Evolutionary conservation across 1,284 basidiomycete species (phyloP).

Genomic region (Leccinum cinnamomeum): DNA sequence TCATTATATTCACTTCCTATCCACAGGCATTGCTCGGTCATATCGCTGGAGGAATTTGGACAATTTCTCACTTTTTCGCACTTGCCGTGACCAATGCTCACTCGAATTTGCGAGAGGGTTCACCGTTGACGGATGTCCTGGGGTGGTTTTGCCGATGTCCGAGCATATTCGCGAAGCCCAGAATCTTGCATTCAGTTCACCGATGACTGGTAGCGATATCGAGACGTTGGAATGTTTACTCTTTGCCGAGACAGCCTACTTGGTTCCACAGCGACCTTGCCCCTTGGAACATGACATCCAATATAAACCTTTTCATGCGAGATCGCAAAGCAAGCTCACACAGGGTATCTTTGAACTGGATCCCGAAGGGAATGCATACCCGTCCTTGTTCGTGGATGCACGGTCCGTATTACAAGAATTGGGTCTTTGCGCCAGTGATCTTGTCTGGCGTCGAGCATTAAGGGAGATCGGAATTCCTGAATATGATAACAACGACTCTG

Average conservation of each 20-base stretch:
- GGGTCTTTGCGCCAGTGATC: conserved; percentile 62
- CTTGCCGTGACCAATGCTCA: conserved; percentile 44
- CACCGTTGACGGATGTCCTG: conserved; percentile 44
- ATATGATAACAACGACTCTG: conserved; percentile 36
- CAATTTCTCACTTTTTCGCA: conserved; percentile 42
- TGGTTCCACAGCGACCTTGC: conserved; percentile 36
- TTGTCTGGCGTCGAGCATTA: conserved; percentile 59
- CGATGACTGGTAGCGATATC: conserved; percentile 34
- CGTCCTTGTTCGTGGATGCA: conserved; percentile 46
- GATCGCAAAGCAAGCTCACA: conserved; percentile 36
- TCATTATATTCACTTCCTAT: conserved; percentile 12
- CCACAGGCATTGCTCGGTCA: conserved; percentile 34
- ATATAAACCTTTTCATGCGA: conserved; percentile 34
- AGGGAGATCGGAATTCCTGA: conserved; percentile 35
- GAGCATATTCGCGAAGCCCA: conserved; percentile 40
- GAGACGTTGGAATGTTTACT: conserved; percentile 42
- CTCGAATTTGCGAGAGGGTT: conserved; percentile 21
- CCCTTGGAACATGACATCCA: conserved; percentile 38
- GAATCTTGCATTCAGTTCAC: conserved; percentile 44
- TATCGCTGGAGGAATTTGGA: conserved; percentile 32
- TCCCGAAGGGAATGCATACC: conserved; percentile 38
- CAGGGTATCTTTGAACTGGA: conserved; percentile 41
- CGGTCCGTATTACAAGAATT: conserved; percentile 49
- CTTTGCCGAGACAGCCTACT: conserved; percentile 36
- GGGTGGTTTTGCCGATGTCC: conserved; percentile 44